A percentile compares a stretch with the other conserved stretches of the same genome.
phyloP scores from a whole-genome alignment of 179 eudicot genomes.

The Silene noctiflora region DNA sequence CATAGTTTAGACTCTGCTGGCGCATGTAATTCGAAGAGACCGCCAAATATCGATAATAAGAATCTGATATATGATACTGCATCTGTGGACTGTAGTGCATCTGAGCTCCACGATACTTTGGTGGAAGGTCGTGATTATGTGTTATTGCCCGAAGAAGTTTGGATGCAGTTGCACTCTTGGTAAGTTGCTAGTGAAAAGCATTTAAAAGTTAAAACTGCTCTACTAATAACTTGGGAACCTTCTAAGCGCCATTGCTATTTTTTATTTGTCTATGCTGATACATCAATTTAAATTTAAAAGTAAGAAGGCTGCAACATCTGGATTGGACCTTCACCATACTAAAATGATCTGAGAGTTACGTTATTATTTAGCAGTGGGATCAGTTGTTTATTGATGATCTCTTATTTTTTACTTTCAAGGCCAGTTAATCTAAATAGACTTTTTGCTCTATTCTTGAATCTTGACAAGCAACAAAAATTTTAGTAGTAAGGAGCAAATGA shows the following conservation, averaged over 20 bases:
- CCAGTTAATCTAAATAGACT: not conserved
- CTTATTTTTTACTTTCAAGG: not conserved
- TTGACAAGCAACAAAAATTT: too few relatives aligned
- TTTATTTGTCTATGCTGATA: not conserved
- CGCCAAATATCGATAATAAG: slow-evolving; percentile 73
- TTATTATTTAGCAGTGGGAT: not conserved
- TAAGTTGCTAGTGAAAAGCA: slow-evolving; percentile 30
- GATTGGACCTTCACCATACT: not conserved
- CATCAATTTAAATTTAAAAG: not conserved
- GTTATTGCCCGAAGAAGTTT: slow-evolving; percentile 71
- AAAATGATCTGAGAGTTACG: not conserved
- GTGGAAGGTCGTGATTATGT: slow-evolving; percentile 96
- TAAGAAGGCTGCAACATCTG: not conserved
- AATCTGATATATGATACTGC: slow-evolving; percentile 59
- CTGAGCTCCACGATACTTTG: slow-evolving; percentile 72
- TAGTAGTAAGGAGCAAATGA: not conserved
- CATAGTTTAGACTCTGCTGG: slow-evolving; percentile 39
- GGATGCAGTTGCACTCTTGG: slow-evolving; percentile 76
- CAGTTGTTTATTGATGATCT: slow-evolving; percentile 1
- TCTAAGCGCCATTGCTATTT: slow-evolving; percentile 5
- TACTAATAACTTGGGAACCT: not conserved
- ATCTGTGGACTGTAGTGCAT: slow-evolving; percentile 36
- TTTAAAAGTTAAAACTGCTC: not conserved
- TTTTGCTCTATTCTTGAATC: too few relatives aligned
- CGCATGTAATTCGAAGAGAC: slow-evolving; percentile 48